phyloP scores from a whole-genome alignment of 2,329 filamentous ascomycete species.

The Pleurostoma richardsiae region DNA sequence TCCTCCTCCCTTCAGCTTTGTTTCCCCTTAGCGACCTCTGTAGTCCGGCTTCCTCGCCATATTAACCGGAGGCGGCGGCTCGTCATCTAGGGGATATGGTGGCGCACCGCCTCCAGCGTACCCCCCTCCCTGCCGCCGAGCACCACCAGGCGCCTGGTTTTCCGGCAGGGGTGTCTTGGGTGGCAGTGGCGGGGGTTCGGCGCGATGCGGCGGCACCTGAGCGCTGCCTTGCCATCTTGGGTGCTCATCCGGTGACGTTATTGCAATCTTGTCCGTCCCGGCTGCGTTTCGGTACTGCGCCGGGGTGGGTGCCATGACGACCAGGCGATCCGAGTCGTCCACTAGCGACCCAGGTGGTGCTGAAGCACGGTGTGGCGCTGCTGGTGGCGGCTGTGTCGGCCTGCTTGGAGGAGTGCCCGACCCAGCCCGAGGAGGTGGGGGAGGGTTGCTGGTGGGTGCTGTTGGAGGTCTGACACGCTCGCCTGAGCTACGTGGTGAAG shows the following conservation, averaged over 20 bases:
- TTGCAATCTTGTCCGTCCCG: slow-evolving; percentile 64
- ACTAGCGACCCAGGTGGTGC: slow-evolving; percentile 6
- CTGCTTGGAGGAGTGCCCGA: slow-evolving; percentile 11
- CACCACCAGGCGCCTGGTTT: slow-evolving; percentile 27
- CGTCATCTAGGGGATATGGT: slow-evolving; percentile 77
- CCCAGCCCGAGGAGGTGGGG: slow-evolving; percentile 19
- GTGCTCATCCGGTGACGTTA: slow-evolving; percentile 55
- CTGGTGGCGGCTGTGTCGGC: slow-evolving; percentile 17
- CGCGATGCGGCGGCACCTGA: slow-evolving; percentile 28
- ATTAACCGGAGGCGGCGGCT: slow-evolving; percentile 73
- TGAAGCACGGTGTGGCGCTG: slow-evolving; percentile 20
- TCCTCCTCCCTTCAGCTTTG: too few relatives aligned
- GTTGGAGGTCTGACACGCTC: slow-evolving; percentile 32
- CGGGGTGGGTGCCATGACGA: slow-evolving; percentile 53
- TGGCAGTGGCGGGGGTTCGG: slow-evolving; percentile 66
- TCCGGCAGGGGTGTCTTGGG: slow-evolving; percentile 72
- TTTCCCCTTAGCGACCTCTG: slow-evolving; percentile 35
- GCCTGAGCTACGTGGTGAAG: slow-evolving; percentile 46
- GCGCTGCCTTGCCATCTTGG: slow-evolving; percentile 32
- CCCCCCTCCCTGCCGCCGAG: slow-evolving; percentile 10
- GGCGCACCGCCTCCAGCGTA: slow-evolving; percentile 29
- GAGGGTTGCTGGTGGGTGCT: slow-evolving; percentile 19
- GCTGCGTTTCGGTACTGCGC: slow-evolving; percentile 51
- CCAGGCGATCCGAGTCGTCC: slow-evolving; percentile 46
- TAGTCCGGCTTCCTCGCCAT: slow-evolving; percentile 81